Evolutionary conservation across 2,329 filamentous ascomycete genomes (phyloP).

Genomic region (Botryotinia narcissicola): DNA sequence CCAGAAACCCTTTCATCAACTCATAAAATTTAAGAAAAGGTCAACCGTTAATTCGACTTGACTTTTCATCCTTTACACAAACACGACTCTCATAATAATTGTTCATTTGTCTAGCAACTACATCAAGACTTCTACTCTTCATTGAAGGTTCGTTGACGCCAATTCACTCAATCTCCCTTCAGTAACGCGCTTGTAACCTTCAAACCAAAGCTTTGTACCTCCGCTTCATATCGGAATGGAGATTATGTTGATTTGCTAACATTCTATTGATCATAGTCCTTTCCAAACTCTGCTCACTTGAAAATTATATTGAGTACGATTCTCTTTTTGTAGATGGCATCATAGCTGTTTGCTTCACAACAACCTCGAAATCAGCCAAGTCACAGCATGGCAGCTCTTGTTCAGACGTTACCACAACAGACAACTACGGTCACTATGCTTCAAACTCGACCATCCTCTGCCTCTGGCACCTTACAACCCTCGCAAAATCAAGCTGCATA

Average conservation of each 20-base stretch:
- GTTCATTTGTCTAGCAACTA: conserved; percentile 28
- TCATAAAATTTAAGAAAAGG: conserved; percentile 16
- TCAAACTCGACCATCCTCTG: conserved; percentile 67
- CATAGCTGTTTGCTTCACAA: conserved; percentile 31
- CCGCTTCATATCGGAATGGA: conserved; percentile 22
- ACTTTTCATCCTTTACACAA: conserved; percentile 29
- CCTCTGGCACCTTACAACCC: conserved; percentile 50
- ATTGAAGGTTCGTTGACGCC: conserved; percentile 36
- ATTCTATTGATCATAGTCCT: conserved; percentile 21
- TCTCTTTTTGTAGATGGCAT: conserved; percentile 27
- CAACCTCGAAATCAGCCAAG: conserved; percentile 24
- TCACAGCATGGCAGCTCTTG: conserved; percentile 76
- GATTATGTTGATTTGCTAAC: conserved; percentile 17
- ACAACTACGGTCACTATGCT: conserved; percentile 72
- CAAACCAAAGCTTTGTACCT: neutral
- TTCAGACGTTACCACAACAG: conserved; percentile 77
- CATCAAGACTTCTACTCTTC: conserved; percentile 21
- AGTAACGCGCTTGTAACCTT: conserved; percentile 22
- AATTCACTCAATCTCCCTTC: conserved; percentile 19
- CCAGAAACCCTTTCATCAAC: conserved; percentile 34
- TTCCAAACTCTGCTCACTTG: conserved; percentile 8
- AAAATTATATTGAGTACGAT: conserved; percentile 17
- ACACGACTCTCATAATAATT: conserved; percentile 34
- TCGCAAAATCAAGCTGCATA: conserved; percentile 35
- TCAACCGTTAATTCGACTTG: conserved; percentile 43